Evolutionary conservation across 495 filamentous ascomycete genomes (phyloP).

Genomic region (Penicillium maclennaniae): DNA sequence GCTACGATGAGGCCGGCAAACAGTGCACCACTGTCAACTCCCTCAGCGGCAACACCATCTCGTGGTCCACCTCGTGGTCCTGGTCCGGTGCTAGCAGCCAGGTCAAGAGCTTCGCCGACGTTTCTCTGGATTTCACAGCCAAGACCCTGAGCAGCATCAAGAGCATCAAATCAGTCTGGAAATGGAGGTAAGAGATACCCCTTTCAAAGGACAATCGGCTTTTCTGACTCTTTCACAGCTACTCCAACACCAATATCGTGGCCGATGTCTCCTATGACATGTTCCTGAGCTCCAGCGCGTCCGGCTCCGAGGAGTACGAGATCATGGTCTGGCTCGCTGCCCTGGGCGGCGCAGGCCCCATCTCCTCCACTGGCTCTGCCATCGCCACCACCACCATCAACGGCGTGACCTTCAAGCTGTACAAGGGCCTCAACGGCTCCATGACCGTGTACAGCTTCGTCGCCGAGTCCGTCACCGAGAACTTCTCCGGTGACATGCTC

Average conservation of each 20-base stretch:
- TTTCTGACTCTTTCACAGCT: slow-evolving; percentile 34
- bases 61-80: slow-evolving; percentile 56
- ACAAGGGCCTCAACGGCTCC: slow-evolving; percentile 50
- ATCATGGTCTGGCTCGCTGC: slow-evolving; percentile 70
- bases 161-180: slow-evolving; percentile 49
- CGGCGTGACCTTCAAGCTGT: slow-evolving; percentile 51
- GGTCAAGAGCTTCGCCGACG: slow-evolving; percentile 62
- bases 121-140: slow-evolving; percentile 39
- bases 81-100: slow-evolving; percentile 49
- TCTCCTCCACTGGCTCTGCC: slow-evolving; percentile 53
- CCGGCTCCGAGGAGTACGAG: slow-evolving; percentile 53
- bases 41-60: slow-evolving; percentile 39
- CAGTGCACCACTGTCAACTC: slow-evolving; percentile 57
- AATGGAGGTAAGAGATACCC: slow-evolving; percentile 45
- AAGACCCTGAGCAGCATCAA: slow-evolving; percentile 47
- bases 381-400: slow-evolving; percentile 52
- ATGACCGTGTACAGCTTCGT: slow-evolving; percentile 62
- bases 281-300: slow-evolving; percentile 50
- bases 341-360: slow-evolving; percentile 59
- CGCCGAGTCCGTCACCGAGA: slow-evolving; percentile 40
- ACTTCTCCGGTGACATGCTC: slow-evolving; percentile 53
- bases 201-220: background rate
- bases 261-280: slow-evolving; percentile 65
- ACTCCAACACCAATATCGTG: slow-evolving; percentile 51
- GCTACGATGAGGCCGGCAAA: slow-evolving; percentile 41